A percentile compares a stretch with the other conserved stretches of the same genome.
These are phyloP conservation scores for Heliamphora exappendiculata DNA, from an alignment of 148 eudicot species.

Conservation along the genomic window DNA sequence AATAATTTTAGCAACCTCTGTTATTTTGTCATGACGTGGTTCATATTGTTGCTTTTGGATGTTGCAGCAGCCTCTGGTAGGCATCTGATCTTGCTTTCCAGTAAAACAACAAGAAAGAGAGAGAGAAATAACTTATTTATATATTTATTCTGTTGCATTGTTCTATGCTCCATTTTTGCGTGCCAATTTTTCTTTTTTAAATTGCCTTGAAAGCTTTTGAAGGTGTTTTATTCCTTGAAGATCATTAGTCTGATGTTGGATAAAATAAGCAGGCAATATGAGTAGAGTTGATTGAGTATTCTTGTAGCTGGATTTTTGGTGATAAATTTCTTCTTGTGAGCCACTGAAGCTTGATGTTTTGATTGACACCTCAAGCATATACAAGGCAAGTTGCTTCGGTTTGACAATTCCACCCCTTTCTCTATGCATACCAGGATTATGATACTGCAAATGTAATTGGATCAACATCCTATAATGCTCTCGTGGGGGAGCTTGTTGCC, in stretches of 20 bases:
- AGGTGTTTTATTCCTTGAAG: neutral
- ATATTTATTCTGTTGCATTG: neutral
- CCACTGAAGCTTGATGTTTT: neutral
- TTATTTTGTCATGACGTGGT: neutral
- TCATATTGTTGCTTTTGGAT: neutral
- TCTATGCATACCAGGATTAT: constrained; percentile 43
- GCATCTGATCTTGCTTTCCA: neutral
- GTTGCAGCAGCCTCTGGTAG: neutral
- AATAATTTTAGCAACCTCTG: neutral
- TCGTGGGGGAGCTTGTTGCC: constrained; percentile 87
- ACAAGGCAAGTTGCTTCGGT: neutral
- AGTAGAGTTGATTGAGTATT: neutral
- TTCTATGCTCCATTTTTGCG: neutral
- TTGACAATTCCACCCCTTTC: constrained; percentile 10
- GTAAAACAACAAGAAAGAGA: neutral
- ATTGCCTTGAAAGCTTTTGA: neutral
- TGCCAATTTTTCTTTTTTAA: neutral
- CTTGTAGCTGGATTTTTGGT: neutral
- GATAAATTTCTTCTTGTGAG: neutral
- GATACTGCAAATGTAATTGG: constrained; percentile 75
- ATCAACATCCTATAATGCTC: constrained; percentile 75
- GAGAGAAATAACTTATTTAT: neutral
- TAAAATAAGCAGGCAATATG: neutral
- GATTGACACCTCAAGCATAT: neutral
- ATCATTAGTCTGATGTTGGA: neutral